A percentile compares a stretch with the other conserved stretches of the same genome.
Conservation (phyloP, 164 flowering plant species). For the Umbilicus rupestris region DNA sequence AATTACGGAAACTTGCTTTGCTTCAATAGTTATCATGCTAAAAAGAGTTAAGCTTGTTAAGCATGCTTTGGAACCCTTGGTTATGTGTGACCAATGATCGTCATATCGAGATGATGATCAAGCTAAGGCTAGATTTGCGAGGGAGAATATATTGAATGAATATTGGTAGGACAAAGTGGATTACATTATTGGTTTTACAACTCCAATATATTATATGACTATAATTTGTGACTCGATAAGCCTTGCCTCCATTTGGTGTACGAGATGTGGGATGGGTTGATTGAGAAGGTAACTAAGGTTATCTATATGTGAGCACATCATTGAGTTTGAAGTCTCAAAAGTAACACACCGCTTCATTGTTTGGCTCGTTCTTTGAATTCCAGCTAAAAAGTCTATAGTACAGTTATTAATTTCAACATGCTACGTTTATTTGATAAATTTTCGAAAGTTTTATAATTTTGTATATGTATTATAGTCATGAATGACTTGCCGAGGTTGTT, state of each 20-base stretch:
- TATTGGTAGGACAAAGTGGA: background rate
- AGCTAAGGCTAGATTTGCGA: too few species aligned
- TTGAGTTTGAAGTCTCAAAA: too few species aligned
- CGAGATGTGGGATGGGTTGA: background rate
- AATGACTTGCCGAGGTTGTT: too few species aligned
- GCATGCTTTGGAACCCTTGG: background rate
- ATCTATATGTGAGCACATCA: background rate
- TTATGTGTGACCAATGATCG: background rate
- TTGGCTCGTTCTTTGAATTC: background rate
- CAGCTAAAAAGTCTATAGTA: too few species aligned
- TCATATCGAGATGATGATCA: background rate
- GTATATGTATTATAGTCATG: too few species aligned
- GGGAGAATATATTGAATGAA: background rate
- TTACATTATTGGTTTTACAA: background rate
- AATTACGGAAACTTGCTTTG: too few species aligned
- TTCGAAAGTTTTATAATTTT: too few species aligned
- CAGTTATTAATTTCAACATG: too few species aligned
- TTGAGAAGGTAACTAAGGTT: background rate
- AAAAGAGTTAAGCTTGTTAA: background rate
- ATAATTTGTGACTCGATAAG: conserved; percentile 1
- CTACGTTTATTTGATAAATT: too few species aligned
- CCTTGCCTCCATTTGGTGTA: background rate
- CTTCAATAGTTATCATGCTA: too few species aligned
- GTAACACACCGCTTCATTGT: background rate
- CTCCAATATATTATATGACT: background rate